These are phyloP conservation scores for Hymenoscyphus fraxineus DNA, from an alignment of 2,329 filamentous ascomycete species.

Conservation along the genomic window DNA sequence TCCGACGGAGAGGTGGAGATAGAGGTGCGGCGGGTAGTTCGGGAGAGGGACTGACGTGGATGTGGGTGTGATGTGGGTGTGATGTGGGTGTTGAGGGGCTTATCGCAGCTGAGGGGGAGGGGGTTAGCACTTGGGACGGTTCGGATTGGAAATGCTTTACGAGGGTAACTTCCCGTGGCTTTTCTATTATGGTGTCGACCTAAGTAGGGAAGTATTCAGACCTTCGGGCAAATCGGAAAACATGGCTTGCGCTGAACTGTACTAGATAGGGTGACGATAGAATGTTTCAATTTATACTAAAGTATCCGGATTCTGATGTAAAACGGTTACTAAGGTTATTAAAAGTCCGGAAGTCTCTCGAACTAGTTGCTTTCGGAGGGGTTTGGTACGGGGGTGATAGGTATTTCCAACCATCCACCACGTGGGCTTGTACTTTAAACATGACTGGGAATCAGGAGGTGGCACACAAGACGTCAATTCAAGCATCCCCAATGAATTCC, in stretches of 20 bases:
- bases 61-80: background rate
- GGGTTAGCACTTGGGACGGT: background rate
- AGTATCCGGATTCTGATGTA: no score
- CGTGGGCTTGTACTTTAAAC: background rate
- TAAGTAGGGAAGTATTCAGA: background rate
- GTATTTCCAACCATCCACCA: background rate
- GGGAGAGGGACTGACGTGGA: slow-evolving; percentile 1
- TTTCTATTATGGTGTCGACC: background rate
- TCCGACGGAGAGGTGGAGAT: background rate
- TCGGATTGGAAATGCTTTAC: background rate
- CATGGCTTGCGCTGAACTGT: background rate
- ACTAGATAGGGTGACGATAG: no score
- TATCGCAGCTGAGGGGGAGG: background rate
- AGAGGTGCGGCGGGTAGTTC: background rate
- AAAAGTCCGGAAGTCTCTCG: no score
- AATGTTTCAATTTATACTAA: no score
- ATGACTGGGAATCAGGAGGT: background rate
- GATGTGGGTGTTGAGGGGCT: background rate
- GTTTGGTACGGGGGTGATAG: background rate
- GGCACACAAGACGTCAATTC: background rate
- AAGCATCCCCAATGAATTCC: background rate
- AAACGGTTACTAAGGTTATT: no score
- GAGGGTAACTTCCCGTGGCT: background rate
- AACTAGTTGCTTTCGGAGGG: background rate
- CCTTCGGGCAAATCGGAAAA: background rate